Percentiles rank a stretch among this genome's conserved stretches.
phyloP scores from a whole-genome alignment of 805 yeast genomes.

The Zygosaccharomyces kombuchaensis region DNA sequence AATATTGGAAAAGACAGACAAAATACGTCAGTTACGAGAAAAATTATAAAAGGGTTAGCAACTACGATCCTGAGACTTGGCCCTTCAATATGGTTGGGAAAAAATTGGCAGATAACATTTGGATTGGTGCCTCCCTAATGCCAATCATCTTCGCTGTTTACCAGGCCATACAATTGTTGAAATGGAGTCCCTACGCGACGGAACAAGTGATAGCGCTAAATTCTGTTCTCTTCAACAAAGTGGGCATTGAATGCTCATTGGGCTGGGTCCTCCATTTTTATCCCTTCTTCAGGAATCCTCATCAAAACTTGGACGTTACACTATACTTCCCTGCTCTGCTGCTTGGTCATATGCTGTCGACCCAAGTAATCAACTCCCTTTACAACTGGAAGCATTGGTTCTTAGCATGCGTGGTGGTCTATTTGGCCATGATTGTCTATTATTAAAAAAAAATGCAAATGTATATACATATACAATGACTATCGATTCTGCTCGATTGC shows the following conservation, averaged over 20 bases:
- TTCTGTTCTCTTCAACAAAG: conserved; percentile 13
- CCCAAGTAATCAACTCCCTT: conserved; percentile 14
- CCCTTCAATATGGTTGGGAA: conserved; percentile 14
- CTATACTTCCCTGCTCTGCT: conserved; percentile 27
- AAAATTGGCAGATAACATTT: conserved; percentile 12
- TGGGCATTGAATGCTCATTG: conserved; percentile 18
- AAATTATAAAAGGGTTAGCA: conserved; percentile 10
- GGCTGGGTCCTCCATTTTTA: conserved; percentile 32
- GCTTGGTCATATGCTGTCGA: conserved; percentile 18
- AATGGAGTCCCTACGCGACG: conserved; percentile 21
- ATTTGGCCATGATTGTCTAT: conserved; percentile 5
- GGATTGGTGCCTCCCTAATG: conserved; percentile 19
- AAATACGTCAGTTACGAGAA: conserved; percentile 22
- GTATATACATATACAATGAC: not conserved
- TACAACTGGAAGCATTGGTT: conserved; percentile 12
- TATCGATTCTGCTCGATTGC: conserved; percentile 3
- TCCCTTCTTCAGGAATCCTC: conserved; percentile 21
- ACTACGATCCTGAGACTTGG: conserved; percentile 17
- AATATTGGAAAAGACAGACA: conserved; percentile 14
- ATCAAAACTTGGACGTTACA: conserved; percentile 14
- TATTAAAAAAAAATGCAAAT: not conserved
- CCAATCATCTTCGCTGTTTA: conserved; percentile 8
- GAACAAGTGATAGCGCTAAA: not conserved
- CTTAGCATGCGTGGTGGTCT: conserved; percentile 5
- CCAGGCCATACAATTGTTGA: conserved; percentile 1